Base-by-base conservation (phyloP, 2,329 filamentous ascomycete species). In the Aspergillus sp. region DNA sequence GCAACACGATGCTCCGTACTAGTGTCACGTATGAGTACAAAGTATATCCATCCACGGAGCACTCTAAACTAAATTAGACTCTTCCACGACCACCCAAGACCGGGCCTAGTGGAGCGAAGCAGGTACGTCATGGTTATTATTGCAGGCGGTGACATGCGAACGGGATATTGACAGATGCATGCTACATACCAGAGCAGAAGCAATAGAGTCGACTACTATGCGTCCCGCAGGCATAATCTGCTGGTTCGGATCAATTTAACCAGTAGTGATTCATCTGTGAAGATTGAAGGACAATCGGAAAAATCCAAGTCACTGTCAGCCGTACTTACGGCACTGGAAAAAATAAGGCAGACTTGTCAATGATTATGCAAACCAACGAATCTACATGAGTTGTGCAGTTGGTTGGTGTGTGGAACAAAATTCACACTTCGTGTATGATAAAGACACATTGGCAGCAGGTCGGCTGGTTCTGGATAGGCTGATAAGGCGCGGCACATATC, bases 41-140 rank as follows among this genome's bases (percentile, higher is more conserved):
- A 49, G 23, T n/a, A 27, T 19, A 32, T n/a, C 8, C 8, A 32
- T 25, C 25, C 47, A 27, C 15, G 47, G 25, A 49, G 23, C 15
- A 30, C 47, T 30, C 47, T 25, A 50, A 50, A 50, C 47, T 17
- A 50, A 17, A 50, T 30, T 50, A 50, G 47, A 50, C 47, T 30
- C 47, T 50, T 50, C 25, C 47, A 50, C 25, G 25, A 50, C 47
- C 25, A 30, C 44, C 23, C 23, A 49, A 8, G 21, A 30, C 23
- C 10, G 44, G 44, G 44, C 23, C 21, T 7, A 47, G 39, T 55
- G 53, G 53, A 30, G n/a, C 38, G 15, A 55, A 44, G 13, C 53
- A 55, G 39, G 53, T 47, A 55, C 53, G 42, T 19, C 36, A 47
- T 17, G 25, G 21, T 17, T 44, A 32, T 39, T 27, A 11, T 23